Evolutionary conservation across 1,284 basidiomycete species (phyloP), one percentile per base, ranked within the genome.

Genomic region (Vanrija humicola): DNA sequence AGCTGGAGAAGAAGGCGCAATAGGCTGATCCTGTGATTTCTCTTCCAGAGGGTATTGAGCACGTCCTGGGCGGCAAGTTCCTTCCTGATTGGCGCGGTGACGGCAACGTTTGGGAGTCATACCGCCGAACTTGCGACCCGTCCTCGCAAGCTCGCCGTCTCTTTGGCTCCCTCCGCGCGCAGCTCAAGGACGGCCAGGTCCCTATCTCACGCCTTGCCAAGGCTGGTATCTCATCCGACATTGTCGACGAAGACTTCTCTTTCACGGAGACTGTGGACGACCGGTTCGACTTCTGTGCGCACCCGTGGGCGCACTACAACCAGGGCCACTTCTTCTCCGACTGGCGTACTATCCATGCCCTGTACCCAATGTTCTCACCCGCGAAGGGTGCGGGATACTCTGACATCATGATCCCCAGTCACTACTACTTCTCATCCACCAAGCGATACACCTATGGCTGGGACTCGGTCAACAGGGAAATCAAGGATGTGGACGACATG

Each of bases 321-420:
- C 92, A 96, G 70, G 91, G 92, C 8, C 91, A 91, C 72, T 96
- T 95, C 76, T 97, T 95, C 82, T 90, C 89, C 18, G 93, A 97
- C 73, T 95, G 90, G 87, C 81, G 93, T 18, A 89, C 87, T 0
- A 86, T 94, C 55, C 83, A 88, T 14, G 83, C 84, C 1, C 80
- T 94, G 15, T 93, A 90, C 74, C 93, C 93, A 6, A 83, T 97
- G 50, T 88, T 97, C 73, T 93, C 89, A 3, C 92, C 93, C 0
- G 89, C 90, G 0, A 90, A 88, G 68, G 84, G 86, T 0, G 78
- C 79, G 26, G 93, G 93, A 0, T 97, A 87, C 72, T 79, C 84
- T 56, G 93, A 97, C 70, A 91, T 97, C 61, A 80, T 88, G 51
- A 92, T 97, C 61, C 93, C 93, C 0, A 91, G 88, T 63, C 91